Evolutionary conservation across 805 yeast species (phyloP), one percentile per base, ranked within the genome.

Genomic region (Candida nitratophila): DNA sequence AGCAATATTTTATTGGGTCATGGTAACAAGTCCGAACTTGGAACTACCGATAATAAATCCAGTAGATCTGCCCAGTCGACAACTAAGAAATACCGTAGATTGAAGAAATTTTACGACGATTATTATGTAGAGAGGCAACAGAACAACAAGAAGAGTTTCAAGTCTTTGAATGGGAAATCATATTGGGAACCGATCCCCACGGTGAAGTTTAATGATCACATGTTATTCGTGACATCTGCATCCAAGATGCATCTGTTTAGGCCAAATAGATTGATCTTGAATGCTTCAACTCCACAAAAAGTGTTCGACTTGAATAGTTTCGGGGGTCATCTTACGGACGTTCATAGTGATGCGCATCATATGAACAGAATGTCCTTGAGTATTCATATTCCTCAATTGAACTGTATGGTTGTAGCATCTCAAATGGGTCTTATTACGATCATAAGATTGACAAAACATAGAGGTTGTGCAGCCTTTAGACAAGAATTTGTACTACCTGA

Each of bases 231-330:
- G 1, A 70, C 83, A 0, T 74, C 83, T 0, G 65, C 69, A 5
- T 51, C 61, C 24, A 61, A 64, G 37, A 48, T 73, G 14, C 80
- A 74, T 0, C 54, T 79, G 22, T 71, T 75, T 49, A 60, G 71
- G 22, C 63, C 64, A 1, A 71, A 72, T 41, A 63, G 68, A 11
- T 59, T 79, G 20, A 64, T 72, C 31, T 76, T 81, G 52, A 71
- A 67, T 49, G 68, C 76, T 4, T 67, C 76, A 1, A 70, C 77
- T 1, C 57, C 66, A 12, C 27, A 36, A 12, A 34, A 34, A 3
- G 7, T 34, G 15, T 34, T 34, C n/a, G 24, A 34, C 4, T 34
- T 31, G 14, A 14, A 11, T 11, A 11, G 15, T 31, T 31, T 31
- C 14, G 6, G 3, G 9, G 21, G 24, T 50, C 47, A 16, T 55